Evolutionary conservation across 2,329 filamentous ascomycete species (phyloP).

Genomic region (Cordyceps militaris): DNA sequence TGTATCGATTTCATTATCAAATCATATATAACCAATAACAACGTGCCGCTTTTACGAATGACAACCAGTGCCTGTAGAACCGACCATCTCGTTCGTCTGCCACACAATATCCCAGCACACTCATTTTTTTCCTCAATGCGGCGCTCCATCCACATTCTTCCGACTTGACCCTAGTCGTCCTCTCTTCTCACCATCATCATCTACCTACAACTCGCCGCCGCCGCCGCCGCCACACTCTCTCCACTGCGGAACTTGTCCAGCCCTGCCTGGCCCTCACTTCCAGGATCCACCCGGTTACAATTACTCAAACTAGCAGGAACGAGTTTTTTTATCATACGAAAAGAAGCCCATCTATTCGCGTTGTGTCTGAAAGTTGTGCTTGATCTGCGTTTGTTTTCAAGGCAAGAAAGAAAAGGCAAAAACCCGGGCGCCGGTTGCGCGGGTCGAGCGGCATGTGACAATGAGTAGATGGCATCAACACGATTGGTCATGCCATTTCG

Average conservation of each 20-base stretch:
- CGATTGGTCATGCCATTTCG: neutral
- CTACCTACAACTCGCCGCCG: neutral
- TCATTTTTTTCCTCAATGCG: neutral
- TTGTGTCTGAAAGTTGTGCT: neutral
- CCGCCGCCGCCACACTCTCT: no score
- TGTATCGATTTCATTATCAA: neutral
- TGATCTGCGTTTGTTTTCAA: neutral
- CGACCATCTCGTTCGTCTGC: no score
- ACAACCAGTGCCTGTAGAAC: no score
- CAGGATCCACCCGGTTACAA: neutral
- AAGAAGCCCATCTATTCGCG: neutral
- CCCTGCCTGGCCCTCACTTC: neutral
- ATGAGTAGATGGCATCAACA: neutral
- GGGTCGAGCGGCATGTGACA: neutral
- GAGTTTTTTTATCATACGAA: neutral
- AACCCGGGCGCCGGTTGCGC: neutral
- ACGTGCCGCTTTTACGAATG: no score
- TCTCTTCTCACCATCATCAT: neutral
- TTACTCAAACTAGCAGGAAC: neutral
- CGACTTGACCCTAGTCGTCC: neutral
- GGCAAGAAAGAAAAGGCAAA: no score
- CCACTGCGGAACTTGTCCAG: constrained; percentile 1
- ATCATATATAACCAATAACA: no score
- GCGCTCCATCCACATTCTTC: neutral
- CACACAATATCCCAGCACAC: neutral